Percentiles rank a stretch among this genome's conserved stretches.
phyloP scores from a whole-genome alignment of 352 stramenopile genomes.

The Stephanocyclus meneghinianus region DNA sequence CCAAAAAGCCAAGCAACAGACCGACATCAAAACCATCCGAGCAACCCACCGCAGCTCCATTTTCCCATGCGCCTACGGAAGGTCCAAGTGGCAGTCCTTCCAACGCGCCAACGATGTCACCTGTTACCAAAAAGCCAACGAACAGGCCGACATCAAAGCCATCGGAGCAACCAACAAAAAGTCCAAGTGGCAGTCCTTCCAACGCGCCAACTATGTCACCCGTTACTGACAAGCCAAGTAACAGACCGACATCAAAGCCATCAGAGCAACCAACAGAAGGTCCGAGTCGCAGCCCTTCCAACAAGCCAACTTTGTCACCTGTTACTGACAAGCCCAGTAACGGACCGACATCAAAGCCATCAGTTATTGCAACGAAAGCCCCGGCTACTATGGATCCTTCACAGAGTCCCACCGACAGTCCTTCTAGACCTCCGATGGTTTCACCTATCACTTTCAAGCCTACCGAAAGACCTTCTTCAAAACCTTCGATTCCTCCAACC shows the following conservation, averaged over 20 bases:
- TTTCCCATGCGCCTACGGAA: background rate
- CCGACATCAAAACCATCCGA: background rate
- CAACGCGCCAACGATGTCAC: background rate
- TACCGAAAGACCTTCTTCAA: background rate
- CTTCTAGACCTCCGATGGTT: background rate
- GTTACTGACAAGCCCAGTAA: slow-evolving; percentile 3
- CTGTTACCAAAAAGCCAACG: background rate
- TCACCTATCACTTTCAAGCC: background rate
- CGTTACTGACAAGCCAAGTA: background rate
- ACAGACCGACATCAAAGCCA: slow-evolving; percentile 2
- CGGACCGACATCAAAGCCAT: slow-evolving; percentile 1
- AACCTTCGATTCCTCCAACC: background rate
- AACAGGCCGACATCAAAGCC: background rate
- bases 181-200: background rate
- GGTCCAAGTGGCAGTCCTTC: background rate
- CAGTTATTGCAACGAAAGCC: background rate
- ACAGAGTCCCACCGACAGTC: background rate
- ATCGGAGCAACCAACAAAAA: background rate
- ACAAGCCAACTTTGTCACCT: background rate
- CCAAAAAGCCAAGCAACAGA: background rate
- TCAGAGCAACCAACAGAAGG: background rate
- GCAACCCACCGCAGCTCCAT: background rate
- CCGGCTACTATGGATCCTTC: background rate
- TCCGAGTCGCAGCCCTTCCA: slow-evolving; percentile 9
- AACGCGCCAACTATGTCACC: background rate